Conservation (phyloP, 2,329 filamentous ascomycete genomes). For the Hymenoscyphus linearis region DNA sequence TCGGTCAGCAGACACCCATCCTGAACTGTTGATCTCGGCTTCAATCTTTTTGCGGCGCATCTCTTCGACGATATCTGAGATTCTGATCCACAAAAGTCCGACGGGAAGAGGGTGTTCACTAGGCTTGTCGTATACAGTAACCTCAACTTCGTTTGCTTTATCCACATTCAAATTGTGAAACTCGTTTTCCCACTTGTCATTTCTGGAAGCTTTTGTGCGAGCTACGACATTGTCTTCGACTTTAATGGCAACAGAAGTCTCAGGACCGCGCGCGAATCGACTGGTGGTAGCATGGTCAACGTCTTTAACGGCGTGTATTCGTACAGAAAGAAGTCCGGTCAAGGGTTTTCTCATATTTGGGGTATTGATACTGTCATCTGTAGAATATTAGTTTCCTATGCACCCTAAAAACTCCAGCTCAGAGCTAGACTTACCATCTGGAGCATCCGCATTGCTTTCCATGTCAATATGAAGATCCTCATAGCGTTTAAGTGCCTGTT, state of each 20-base stretch:
- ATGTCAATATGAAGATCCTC: conserved; percentile 96
- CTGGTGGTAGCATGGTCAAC: conserved; percentile 85
- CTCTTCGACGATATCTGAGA: conserved; percentile 96
- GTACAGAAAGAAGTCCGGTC: conserved; percentile 81
- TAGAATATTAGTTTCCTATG: conserved; percentile 3
- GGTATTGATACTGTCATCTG: conserved; percentile 94
- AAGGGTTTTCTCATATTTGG: conserved; percentile 95
- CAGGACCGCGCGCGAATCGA: conserved; percentile 81
- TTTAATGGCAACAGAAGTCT: conserved; percentile 94
- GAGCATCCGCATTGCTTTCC: conserved; percentile 65
- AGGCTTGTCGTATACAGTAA: conserved; percentile 95
- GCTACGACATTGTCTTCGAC: conserved; percentile 92
- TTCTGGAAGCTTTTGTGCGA: conserved; percentile 77
- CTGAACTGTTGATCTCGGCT: conserved; percentile 86
- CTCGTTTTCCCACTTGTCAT: conserved; percentile 88
- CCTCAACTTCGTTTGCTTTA: conserved; percentile 96
- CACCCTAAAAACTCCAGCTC: background rate
- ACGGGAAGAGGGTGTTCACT: conserved; percentile 88
- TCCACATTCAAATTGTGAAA: conserved; percentile 89
- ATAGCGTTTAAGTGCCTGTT: conserved; percentile 93
- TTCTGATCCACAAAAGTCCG: conserved; percentile 90
- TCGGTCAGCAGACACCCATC: conserved; percentile 95
- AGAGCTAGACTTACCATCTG: conserved; percentile 61
- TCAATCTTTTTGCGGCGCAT: conserved; percentile 97
- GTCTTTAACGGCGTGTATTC: conserved; percentile 83